Conservation (phyloP, 1,284 basidiomycete species). For the Vanrija sp. region DNA sequence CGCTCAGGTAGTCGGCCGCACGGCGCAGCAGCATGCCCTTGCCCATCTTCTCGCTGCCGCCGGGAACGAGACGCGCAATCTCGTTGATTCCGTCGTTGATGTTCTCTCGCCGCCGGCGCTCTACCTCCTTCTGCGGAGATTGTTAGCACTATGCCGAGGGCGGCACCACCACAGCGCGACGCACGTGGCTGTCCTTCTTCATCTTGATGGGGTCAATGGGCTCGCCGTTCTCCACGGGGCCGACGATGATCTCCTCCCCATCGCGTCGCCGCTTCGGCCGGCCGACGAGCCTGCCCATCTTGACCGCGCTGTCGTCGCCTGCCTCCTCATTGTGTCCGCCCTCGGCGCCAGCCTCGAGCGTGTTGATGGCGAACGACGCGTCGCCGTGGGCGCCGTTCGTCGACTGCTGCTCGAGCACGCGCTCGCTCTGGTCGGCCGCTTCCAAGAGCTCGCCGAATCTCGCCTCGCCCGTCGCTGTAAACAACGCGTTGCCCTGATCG, state of each 20-base stretch:
- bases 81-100: conserved; percentile 96
- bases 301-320: neutral
- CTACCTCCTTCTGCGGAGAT: conserved; percentile 80
- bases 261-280: conserved; percentile 19
- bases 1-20: conserved; percentile 33
- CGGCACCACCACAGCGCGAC: conserved; percentile 5
- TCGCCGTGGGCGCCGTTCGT: neutral
- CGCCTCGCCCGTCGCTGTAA: conserved; percentile 14
- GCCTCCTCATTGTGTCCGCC: conserved; percentile 1
- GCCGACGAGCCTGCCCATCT: neutral
- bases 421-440: conserved; percentile 10
- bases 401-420: neutral
- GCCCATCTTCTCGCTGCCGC: conserved; percentile 52
- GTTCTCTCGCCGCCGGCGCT: conserved; percentile 84
- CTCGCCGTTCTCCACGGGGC: conserved; percentile 24
- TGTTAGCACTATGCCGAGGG: neutral
- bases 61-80: conserved; percentile 81
- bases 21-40: conserved; percentile 36
- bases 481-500: conserved; percentile 10
- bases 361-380: no score
- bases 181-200: conserved; percentile 46
- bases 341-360: neutral
- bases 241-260: conserved; percentile 17
- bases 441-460: conserved; percentile 19
- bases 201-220: conserved; percentile 28